A percentile compares a stretch with the other conserved stretches of the same genome.
Conservation (phyloP, 1,284 basidiomycete species). For the Vanrija humicola region DNA sequence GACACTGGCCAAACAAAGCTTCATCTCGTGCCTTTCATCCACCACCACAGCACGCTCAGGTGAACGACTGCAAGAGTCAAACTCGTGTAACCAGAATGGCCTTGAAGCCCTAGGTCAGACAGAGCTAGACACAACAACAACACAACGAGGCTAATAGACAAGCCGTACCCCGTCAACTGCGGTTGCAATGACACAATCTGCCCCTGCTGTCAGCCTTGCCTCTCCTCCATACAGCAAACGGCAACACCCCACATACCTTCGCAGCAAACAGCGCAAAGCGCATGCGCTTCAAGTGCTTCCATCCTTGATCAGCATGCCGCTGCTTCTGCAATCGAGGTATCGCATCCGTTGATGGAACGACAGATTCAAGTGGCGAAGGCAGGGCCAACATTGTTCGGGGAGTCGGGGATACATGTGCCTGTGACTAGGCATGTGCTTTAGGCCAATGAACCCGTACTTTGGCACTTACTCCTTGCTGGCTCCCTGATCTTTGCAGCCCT, state of each 20-base stretch:
- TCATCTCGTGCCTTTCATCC: too few species aligned
- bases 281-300: neutral
- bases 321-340: too few species aligned
- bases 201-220: neutral
- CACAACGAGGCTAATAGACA: conserved; percentile 6
- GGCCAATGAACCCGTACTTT: too few species aligned
- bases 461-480: too few species aligned
- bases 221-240: neutral
- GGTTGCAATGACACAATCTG: conserved; percentile 27
- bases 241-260: conserved; percentile 11
- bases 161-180: conserved; percentile 3
- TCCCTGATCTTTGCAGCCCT: too few species aligned
- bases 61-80: neutral
- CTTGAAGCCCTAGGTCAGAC: conserved; percentile 4
- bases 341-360: too few species aligned
- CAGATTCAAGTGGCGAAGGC: conserved; percentile 10
- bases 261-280: conserved; percentile 8
- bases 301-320: too few species aligned
- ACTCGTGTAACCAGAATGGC: neutral
- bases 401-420: too few species aligned
- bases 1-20: too few species aligned
- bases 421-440: too few species aligned
- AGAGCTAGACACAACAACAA: conserved; percentile 14
- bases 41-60: neutral
- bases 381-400: conserved; percentile 17